A percentile compares a stretch with the other conserved stretches of the same genome.
These are phyloP conservation scores for Russula sp. DNA, from an alignment of 768 basidiomycete species.

Conservation along the genomic window DNA sequence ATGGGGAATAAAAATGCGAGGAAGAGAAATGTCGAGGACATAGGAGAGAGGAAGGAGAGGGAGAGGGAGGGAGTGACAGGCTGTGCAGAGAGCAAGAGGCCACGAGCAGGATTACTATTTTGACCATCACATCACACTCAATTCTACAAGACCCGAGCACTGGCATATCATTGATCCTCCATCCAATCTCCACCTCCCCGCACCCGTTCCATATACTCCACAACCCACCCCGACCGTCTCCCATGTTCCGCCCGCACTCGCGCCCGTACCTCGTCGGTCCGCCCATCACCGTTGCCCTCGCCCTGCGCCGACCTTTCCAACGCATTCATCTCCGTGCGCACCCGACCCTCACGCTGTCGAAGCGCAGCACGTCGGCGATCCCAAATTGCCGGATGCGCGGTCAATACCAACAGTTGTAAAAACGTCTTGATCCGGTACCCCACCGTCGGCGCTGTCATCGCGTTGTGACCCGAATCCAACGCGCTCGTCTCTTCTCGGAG, in stretches of 20 bases:
- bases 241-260: conserved; percentile 5
- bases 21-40: not conserved
- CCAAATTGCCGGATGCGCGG: conserved; percentile 30
- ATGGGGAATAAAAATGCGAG: conserved; percentile 28
- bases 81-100: not conserved
- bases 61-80: not conserved
- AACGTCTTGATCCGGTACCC: conserved; percentile 27
- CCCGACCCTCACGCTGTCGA: conserved; percentile 27
- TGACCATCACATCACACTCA: not conserved
- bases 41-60: not conserved
- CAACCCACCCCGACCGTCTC: conserved; percentile 24
- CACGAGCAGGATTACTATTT: not conserved
- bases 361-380: conserved; percentile 29
- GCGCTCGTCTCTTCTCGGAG: conserved; percentile 19
- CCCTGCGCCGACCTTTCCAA: not conserved
- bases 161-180: conserved; percentile 14
- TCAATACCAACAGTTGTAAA: conserved; percentile 21
- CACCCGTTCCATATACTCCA: conserved; percentile 23
- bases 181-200: conserved; percentile 27
- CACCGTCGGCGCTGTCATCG: conserved; percentile 6
- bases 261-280: conserved; percentile 3
- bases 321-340: conserved; percentile 25
- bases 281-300: conserved; percentile 15
- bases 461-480: conserved; percentile 16
- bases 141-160: not conserved